These are phyloP conservation scores for Fusarium albosuccineum DNA, from an alignment of 2,329 filamentous ascomycete genomes.

Conservation along the genomic window DNA sequence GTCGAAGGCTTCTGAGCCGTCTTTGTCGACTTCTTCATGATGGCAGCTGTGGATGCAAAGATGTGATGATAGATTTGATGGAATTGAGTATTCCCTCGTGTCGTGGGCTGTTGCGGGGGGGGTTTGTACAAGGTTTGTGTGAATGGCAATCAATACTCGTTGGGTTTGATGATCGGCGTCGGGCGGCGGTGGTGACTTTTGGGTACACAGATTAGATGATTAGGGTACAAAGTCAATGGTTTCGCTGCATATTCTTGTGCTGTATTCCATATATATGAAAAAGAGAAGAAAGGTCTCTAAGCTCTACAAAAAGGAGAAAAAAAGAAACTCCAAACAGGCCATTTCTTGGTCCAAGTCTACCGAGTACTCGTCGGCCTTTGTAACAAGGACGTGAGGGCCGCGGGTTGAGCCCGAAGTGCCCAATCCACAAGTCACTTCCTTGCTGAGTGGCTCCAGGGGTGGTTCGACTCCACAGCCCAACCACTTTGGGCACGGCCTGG, in stretches of 20 bases:
- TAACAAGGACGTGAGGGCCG: constrained; percentile 30
- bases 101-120: constrained; percentile 29
- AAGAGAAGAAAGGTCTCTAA: constrained; percentile 12
- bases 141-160: constrained; percentile 2
- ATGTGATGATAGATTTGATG: neutral
- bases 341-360: constrained; percentile 29
- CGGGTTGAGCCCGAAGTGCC: constrained; percentile 40
- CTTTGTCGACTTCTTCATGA: constrained; percentile 41
- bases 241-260: constrained; percentile 21
- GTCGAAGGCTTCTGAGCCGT: constrained; percentile 20
- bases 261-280: constrained; percentile 14
- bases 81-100: constrained; percentile 15
- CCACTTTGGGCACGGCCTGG: constrained; percentile 37
- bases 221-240: constrained; percentile 10
- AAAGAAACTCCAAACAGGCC: constrained; percentile 12
- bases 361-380: constrained; percentile 7
- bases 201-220: constrained; percentile 30
- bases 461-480: constrained; percentile 46
- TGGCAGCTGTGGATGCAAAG: neutral
- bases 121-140: neutral
- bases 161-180: constrained; percentile 30
- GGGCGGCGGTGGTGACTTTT: constrained; percentile 24
- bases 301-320: constrained; percentile 14
- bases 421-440: constrained; percentile 41
- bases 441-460: constrained; percentile 33